Evolutionary conservation across 768 basidiomycete species (phyloP), one percentile per base, ranked within the genome.

Genomic region (Pleurotus tuber-regium): DNA sequence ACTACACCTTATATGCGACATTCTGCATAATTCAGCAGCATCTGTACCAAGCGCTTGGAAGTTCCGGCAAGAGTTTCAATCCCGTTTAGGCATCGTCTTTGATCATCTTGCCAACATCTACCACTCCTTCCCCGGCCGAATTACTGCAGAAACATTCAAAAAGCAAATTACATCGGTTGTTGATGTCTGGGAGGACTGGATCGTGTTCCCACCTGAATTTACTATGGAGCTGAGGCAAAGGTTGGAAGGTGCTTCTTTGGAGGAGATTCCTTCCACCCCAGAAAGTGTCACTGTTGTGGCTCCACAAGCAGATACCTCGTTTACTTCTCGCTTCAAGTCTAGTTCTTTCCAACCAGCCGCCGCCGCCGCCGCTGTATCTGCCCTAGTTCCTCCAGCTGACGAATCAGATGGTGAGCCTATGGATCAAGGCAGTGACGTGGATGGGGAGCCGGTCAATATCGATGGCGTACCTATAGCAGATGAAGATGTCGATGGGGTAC

Each of bases 171-270:
- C 83, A 4, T 73, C 84, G 6, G 84, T 98, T 14, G 78, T 98
- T 4, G 95, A 98, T 61, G 87, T 98, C 25, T 98, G 97, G 94
- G 97, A 98, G 63, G 88, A 97, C 64, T 96, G 95, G 94, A 95
- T 98, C 52, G 90, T 98, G 26, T 98, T 98, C 64, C 78, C 91
- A 47, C 89, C 87, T 2, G 90, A 95, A 50, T 90, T 89, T 61
- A 94, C 89, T 0, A 62, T 76, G 2, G 83, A 87, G 59, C 76
- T 96, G 12, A 76, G 92, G 21, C 69, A 68, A 49, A 75, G 93
- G 51, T 75, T 98, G 43, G 90, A 95, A 43, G 91, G 91, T 1
- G 64, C 66, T 18, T 46, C 65, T 4, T 62, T 66, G 21, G 65
- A 68, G 18, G 53, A 58, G 0, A 64, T 68, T 18, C 51, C 60